Evolutionary conservation across 1,284 basidiomycete species (phyloP).

Genomic region (Microbotryum violaceum): DNA sequence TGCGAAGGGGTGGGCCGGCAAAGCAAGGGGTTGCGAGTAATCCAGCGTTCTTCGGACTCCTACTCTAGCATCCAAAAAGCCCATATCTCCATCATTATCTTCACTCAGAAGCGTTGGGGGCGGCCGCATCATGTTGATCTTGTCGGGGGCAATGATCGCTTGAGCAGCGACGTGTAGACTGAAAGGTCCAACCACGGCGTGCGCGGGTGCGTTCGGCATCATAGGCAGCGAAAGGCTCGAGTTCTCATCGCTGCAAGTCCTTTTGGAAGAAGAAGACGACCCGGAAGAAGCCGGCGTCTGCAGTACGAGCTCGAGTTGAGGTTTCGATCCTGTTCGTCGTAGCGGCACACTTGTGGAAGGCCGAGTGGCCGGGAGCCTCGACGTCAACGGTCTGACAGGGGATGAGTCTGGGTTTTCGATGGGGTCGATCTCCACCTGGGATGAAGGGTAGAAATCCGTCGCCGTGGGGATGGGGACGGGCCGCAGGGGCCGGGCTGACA

Average conservation of each 20-base stretch:
- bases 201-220: too few species aligned
- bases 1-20: too few species aligned
- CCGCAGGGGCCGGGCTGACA: conserved; percentile 4
- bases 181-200: too few species aligned
- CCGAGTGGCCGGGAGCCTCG: not conserved
- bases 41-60: too few species aligned
- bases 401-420: conserved; percentile 29
- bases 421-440: conserved; percentile 10
- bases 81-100: too few species aligned
- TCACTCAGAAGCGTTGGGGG: too few species aligned
- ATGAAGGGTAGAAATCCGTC: conserved; percentile 1
- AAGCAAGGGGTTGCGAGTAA: too few species aligned
- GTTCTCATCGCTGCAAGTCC: not conserved
- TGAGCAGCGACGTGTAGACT: too few species aligned
- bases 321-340: not conserved
- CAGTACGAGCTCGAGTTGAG: conserved; percentile 11
- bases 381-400: not conserved
- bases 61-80: too few species aligned
- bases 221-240: not conserved
- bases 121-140: too few species aligned
- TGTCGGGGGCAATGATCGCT: too few species aligned
- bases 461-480: conserved; percentile 1
- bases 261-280: not conserved
- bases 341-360: not conserved
- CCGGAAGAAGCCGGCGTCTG: not conserved